Percentiles rank a stretch among this genome's conserved stretches.
phyloP scores from a whole-genome alignment of 2,329 filamentous ascomycete genomes.

The Fusarium bactridioides region DNA sequence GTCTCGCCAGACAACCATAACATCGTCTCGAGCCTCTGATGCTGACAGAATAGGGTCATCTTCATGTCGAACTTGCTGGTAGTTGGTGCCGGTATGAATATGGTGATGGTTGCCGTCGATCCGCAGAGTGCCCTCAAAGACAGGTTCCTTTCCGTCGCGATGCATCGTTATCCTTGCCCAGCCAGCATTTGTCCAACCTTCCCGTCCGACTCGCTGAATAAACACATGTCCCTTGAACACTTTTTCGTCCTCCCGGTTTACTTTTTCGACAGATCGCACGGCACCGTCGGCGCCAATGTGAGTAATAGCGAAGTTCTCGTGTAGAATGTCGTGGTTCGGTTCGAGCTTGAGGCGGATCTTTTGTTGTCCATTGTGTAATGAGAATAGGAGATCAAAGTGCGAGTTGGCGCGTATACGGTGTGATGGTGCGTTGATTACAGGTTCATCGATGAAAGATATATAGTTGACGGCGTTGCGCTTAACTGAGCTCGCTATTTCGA shows the following conservation, averaged over 20 bases:
- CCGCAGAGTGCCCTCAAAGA: constrained; percentile 92
- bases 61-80: constrained; percentile 73
- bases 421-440: constrained; percentile 79
- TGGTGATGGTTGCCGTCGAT: constrained; percentile 86
- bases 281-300: constrained; percentile 77
- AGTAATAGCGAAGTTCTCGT: constrained; percentile 76
- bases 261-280: constrained; percentile 69
- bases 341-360: constrained; percentile 81
- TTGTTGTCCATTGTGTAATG: constrained; percentile 71
- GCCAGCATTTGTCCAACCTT: constrained; percentile 80
- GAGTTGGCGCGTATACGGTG: constrained; percentile 82
- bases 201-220: constrained; percentile 65
- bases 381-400: constrained; percentile 85
- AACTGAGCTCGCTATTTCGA: constrained; percentile 69
- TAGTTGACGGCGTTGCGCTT: constrained; percentile 79
- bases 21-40: constrained; percentile 65
- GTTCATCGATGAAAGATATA: constrained; percentile 76
- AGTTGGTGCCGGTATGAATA: constrained; percentile 78
- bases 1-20: constrained; percentile 91
- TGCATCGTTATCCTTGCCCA: constrained; percentile 86
- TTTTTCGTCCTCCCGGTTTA: constrained; percentile 77
- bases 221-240: constrained; percentile 86
- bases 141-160: constrained; percentile 76
- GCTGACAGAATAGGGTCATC: constrained; percentile 72
- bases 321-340: constrained; percentile 90